Base-by-base conservation (phyloP, 768 basidiomycete genomes). In the Serendipita vermifera region DNA sequence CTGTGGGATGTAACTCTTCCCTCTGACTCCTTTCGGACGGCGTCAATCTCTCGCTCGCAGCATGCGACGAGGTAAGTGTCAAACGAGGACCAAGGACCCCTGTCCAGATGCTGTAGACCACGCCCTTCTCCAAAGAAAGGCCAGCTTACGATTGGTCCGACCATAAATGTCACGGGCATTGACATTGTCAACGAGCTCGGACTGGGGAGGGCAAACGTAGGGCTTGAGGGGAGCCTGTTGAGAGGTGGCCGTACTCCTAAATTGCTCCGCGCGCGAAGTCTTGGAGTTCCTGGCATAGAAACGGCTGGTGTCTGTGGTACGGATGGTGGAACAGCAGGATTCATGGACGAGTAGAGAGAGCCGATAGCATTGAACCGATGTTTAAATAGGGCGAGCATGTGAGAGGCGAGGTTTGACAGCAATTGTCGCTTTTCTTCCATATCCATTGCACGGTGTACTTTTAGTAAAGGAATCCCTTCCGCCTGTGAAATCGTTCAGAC, bases 101-200 rank as follows among this genome's bases (percentile, higher is more conserved):
- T 80, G 62, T 87, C 73, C 33, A 90, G 73, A 61, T 87, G 85
- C 6, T 26, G 36, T 15, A 54, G 53, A 26, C 87, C 87, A 36
- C 88, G 76, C 60, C 83, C 81, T 3, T 85, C 83, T 41, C 87
- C 87, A 65, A 91, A 91, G 74, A 90, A 91, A 1, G 87, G 84
- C 87, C 88, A 91, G 2, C 87, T 88, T 51, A 90, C 78, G 63
- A 91, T 90, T 5, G 84, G 83, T 3, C 87, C 87, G 39, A 89
- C 73, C 51, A 82, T 77, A 67, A 75, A 78, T 53, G 75, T 71
- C 33, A 66, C 62, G 9, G 51, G 60, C 38, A 24, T 59, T 5
- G 14, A 20, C 20, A 41, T 14, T 33, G 57, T 68, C 57, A 56
- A 62, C 40, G 59, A 59, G 41, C 59, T 62, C 59, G 39, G 61